Conservation (phyloP, 345 rosid species). For the Syzygium oleosum region DNA sequence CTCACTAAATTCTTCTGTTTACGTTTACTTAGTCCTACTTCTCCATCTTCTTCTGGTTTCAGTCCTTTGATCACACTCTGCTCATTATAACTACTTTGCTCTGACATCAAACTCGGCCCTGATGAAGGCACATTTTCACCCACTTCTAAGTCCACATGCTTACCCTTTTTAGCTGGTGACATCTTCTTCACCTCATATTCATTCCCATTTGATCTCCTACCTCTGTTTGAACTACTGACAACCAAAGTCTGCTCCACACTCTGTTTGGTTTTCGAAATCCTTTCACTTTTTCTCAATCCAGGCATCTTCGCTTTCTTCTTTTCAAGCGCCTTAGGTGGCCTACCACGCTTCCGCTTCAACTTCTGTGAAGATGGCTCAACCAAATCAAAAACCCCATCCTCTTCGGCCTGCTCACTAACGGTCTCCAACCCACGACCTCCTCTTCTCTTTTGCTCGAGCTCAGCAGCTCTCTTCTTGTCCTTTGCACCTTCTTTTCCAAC, state of each 20-base stretch:
- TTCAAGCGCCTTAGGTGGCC: constrained; percentile 18
- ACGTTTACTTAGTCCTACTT: constrained; percentile 12
- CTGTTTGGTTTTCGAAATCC: constrained; percentile 4
- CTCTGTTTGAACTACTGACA: constrained; percentile 8
- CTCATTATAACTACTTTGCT: constrained; percentile 5
- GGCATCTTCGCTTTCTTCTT: constrained; percentile 7
- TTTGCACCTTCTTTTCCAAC: constrained; percentile 6
- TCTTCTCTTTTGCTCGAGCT: neutral
- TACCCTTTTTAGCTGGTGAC: constrained; percentile 8
- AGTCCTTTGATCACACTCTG: constrained; percentile 7
- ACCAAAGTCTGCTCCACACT: constrained; percentile 9
- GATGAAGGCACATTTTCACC: neutral
- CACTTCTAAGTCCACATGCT: constrained; percentile 5
- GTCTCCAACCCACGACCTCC: neutral
- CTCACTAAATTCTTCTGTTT: constrained; percentile 47
- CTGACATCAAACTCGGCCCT: neutral
- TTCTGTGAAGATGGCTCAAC: neutral
- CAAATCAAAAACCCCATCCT: neutral
- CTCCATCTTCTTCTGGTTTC: constrained; percentile 6
- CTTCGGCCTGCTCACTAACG: neutral
- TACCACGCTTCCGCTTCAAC: constrained; percentile 12
- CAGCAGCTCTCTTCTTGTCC: neutral
- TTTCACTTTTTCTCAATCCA: constrained; percentile 14
- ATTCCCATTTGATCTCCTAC: constrained; percentile 2
- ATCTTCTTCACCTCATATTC: constrained; percentile 8